phyloP scores from a whole-genome alignment of 2,329 filamentous ascomycete genomes.

The Aspergillus sp. region DNA sequence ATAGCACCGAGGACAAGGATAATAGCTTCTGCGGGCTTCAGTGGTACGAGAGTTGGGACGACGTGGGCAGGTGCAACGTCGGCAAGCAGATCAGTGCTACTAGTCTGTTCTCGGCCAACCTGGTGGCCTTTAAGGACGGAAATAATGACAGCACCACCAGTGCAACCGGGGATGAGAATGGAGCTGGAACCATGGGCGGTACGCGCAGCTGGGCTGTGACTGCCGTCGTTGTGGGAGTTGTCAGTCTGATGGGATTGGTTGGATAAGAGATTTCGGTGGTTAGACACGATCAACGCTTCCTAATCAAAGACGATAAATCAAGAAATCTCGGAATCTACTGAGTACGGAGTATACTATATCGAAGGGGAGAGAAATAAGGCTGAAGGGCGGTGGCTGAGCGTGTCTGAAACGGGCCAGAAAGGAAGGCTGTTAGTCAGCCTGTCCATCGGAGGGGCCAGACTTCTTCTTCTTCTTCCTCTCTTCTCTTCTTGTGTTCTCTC shows the following conservation, averaged over 20 bases:
- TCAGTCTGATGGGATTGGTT: too few species aligned
- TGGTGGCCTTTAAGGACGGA: not conserved
- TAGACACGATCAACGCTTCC: not conserved
- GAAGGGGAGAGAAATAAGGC: not conserved
- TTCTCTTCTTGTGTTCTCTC: not conserved
- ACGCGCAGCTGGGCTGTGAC: too few species aligned
- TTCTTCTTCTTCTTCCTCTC: not conserved
- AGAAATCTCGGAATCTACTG: too few species aligned
- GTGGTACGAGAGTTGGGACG: slow-evolving; percentile 35
- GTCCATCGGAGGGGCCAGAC: not conserved
- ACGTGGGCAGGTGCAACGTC: slow-evolving; percentile 27
- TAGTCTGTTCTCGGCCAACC: not conserved
- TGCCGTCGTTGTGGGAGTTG: too few species aligned
- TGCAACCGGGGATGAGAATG: too few species aligned
- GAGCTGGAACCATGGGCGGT: too few species aligned
- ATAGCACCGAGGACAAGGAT: slow-evolving; percentile 49
- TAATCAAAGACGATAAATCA: too few species aligned
- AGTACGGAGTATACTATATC: too few species aligned
- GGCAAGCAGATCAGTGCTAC: slow-evolving; percentile 30
- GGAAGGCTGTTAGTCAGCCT: not conserved
- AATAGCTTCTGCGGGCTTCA: slow-evolving; percentile 31
- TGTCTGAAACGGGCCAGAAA: not conserved
- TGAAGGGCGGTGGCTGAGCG: not conserved
- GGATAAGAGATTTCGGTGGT: too few species aligned
- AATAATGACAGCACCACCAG: not conserved